A percentile compares a stretch with the other conserved stretches of the same genome.
These are phyloP conservation scores for Chiua sp. DNA, from an alignment of 1,284 basidiomycete species.

Conservation along the genomic window DNA sequence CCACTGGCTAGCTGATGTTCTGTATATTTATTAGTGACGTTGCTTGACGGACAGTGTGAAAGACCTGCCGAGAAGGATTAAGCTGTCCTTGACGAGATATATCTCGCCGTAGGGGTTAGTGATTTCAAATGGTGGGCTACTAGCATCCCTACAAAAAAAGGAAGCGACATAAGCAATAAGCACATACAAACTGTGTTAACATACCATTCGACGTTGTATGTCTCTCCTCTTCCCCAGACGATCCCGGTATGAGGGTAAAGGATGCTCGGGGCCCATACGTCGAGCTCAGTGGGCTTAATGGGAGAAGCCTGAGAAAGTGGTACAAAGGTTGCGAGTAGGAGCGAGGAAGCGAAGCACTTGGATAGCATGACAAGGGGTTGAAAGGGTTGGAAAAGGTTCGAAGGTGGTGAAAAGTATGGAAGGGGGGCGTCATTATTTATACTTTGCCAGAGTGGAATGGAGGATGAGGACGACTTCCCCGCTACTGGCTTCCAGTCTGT, in stretches of 20 bases:
- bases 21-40: conserved; percentile 2
- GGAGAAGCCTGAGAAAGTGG: conserved; percentile 5
- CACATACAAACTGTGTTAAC: conserved; percentile 38
- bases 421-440: neutral
- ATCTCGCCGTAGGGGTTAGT: conserved; percentile 43
- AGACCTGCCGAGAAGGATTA: conserved; percentile 38
- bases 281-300: conserved; percentile 31
- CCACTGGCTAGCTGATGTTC: conserved; percentile 25
- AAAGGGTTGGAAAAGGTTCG: neutral
- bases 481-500: neutral
- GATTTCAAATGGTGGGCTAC: conserved; percentile 37
- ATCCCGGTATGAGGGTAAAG: conserved; percentile 33
- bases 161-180: conserved; percentile 3
- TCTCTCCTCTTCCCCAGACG: conserved; percentile 40
- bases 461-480: neutral
- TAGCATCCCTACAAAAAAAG: conserved; percentile 38
- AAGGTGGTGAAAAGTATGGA: neutral
- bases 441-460: neutral
- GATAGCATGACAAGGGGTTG: neutral
- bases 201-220: conserved; percentile 32
- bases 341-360: conserved; percentile 13
- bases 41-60: neutral
- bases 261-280: conserved; percentile 45
- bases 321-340: conserved; percentile 13
- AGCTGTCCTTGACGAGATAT: conserved; percentile 34